Percentiles rank a stretch among this genome's conserved stretches.
Conservation (phyloP, 371 early-diverging fungal genomes). For the Mortierella sp. region DNA sequence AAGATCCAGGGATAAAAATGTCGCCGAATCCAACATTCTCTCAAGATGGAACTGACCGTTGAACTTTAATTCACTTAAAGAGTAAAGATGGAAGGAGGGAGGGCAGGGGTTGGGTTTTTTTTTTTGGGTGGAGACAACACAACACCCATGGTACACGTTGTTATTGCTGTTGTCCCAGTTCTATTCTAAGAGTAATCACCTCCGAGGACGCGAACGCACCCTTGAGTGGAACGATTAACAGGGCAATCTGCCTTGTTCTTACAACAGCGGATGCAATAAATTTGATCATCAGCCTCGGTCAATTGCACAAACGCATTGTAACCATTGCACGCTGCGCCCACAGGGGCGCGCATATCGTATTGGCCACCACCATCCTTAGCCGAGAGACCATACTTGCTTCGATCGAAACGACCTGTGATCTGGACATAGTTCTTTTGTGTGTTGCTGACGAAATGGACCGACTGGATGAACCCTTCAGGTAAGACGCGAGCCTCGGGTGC, state of each 20-base stretch:
- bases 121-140: too few species aligned
- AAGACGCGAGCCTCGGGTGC: slow-evolving; percentile 52
- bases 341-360: slow-evolving; percentile 61
- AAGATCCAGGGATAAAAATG: too few species aligned
- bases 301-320: slow-evolving; percentile 62
- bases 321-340: slow-evolving; percentile 60
- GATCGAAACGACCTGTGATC: slow-evolving; percentile 65
- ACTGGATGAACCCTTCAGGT: slow-evolving; percentile 59
- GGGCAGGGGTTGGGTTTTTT: too few species aligned
- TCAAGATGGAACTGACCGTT: too few species aligned
- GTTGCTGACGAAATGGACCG: slow-evolving; percentile 60
- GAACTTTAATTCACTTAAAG: too few species aligned
- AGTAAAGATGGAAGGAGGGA: too few species aligned
- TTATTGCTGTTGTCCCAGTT: too few species aligned
- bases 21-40: too few species aligned
- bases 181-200: slow-evolving; percentile 57
- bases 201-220: slow-evolving; percentile 63
- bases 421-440: slow-evolving; percentile 62
- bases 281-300: slow-evolving; percentile 60
- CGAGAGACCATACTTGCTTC: slow-evolving; percentile 55
- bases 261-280: slow-evolving; percentile 65
- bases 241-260: slow-evolving; percentile 58
- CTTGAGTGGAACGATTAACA: slow-evolving; percentile 60
- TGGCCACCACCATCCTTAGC: slow-evolving; percentile 65
- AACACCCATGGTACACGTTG: too few species aligned